phyloP scores from a whole-genome alignment of 768 basidiomycete genomes.

The Tylopilus vinaceipallidus region DNA sequence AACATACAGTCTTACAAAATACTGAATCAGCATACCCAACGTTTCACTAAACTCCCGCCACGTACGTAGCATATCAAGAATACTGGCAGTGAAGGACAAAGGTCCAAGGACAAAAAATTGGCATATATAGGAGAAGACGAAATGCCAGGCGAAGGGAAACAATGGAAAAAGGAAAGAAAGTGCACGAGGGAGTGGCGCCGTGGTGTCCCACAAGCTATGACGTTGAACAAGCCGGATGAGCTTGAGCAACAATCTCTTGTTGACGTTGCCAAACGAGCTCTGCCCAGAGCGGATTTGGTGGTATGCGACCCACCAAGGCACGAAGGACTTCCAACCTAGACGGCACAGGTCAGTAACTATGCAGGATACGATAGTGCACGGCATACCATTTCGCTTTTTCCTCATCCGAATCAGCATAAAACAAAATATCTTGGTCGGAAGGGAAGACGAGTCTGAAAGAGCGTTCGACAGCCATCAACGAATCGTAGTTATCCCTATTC shows the following conservation, averaged over 20 bases:
- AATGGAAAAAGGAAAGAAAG: background rate
- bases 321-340: slow-evolving; percentile 81
- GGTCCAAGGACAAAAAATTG: background rate
- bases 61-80: slow-evolving; percentile 19
- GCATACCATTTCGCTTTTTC: slow-evolving; percentile 85
- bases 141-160: slow-evolving; percentile 7
- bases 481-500: slow-evolving; percentile 57
- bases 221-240: background rate
- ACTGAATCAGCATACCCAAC: slow-evolving; percentile 15
- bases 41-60: slow-evolving; percentile 1
- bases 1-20: slow-evolving; percentile 20
- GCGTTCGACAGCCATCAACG: slow-evolving; percentile 67
- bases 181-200: background rate
- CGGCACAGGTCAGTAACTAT: background rate
- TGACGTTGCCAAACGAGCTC: slow-evolving; percentile 88
- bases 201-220: slow-evolving; percentile 1
- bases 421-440: slow-evolving; percentile 74
- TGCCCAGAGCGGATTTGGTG: slow-evolving; percentile 91
- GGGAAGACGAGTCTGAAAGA: slow-evolving; percentile 86
- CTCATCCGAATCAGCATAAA: slow-evolving; percentile 88
- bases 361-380: background rate
- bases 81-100: background rate
- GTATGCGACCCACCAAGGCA: slow-evolving; percentile 85
- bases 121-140: slow-evolving; percentile 12
- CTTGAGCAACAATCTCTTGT: slow-evolving; percentile 37